Percentiles rank a stretch among this genome's conserved stretches.
phyloP scores from a whole-genome alignment of 768 basidiomycete genomes.

The Russula griseocarnosa region DNA sequence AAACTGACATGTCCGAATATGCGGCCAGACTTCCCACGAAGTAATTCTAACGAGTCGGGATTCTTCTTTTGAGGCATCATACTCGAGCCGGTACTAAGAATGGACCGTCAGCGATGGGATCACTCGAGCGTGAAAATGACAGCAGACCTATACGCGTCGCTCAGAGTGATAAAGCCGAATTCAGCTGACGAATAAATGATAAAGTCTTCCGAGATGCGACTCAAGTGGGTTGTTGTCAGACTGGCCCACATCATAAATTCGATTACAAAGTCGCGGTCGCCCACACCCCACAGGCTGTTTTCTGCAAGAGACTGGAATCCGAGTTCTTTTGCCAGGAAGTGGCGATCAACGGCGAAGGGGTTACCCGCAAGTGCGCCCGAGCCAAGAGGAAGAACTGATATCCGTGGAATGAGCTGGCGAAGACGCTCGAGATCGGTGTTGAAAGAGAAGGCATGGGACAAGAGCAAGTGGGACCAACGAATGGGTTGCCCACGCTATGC shows the following conservation, averaged over 20 bases:
- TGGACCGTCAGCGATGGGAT: background rate
- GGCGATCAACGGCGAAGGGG: constrained; percentile 89
- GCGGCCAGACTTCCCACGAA: constrained; percentile 93
- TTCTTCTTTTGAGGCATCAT: constrained; percentile 99
- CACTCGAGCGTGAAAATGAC: background rate
- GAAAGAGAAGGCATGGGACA: constrained; percentile 94
- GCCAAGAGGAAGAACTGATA: constrained; percentile 91
- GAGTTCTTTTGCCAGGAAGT: constrained; percentile 86
- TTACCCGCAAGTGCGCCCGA: constrained; percentile 96
- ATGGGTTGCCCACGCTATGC: constrained; percentile 93
- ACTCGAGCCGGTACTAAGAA: constrained; percentile 86
- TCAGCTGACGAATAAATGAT: constrained; percentile 96
- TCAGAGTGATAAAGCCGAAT: constrained; percentile 93
- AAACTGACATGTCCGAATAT: constrained; percentile 81
- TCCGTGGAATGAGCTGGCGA: constrained; percentile 76
- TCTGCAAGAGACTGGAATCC: constrained; percentile 86
- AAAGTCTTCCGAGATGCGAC: constrained; percentile 91
- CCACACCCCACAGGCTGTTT: constrained; percentile 96
- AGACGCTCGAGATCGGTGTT: constrained; percentile 84
- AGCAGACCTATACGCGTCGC: constrained; percentile 91
- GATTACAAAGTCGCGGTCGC: constrained; percentile 94
- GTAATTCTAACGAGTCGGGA: constrained; percentile 90
- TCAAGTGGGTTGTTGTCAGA: constrained; percentile 89
- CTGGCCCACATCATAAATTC: constrained; percentile 98
- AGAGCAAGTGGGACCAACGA: constrained; percentile 94